Base-by-base conservation (phyloP, 805 yeast species). In the Diddensiella santjacobensis region DNA sequence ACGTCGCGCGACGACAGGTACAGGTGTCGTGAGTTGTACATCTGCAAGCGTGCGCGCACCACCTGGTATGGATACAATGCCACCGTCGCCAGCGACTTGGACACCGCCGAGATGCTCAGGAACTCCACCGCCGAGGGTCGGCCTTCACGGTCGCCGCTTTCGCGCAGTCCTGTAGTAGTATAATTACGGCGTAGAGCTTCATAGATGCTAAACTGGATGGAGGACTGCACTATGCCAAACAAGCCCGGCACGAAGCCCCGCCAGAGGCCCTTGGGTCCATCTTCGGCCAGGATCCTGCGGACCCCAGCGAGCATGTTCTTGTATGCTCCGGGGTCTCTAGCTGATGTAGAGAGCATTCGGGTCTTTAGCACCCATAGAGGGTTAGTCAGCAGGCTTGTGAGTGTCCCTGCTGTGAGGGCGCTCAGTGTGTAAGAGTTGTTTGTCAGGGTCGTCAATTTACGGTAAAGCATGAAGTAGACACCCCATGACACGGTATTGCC, bases 311-410 rank as follows among this genome's bases (percentile, higher is more conserved):
- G 8, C 4, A 82, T 66, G 0, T 87, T 79, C 6, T 65, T 64
- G 59, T 88, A 87, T 0, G 87, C 82, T 13, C 74, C 74, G 0
- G 71, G 70, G 13, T 48, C 54, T 51, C 39, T 49, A 13, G 59
- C 52, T 11, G 64, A 59, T 1, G 78, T 77, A 17, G 89, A 80
- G 58, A 90, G 73, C 55, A 91, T 83, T 52, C 98, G 73, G 0
- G 99, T 93, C 65, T 93, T 93, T 17, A 93, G 64, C 1, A 93
- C 96, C 99, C 99, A 91, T 8, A 91, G 77, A 0, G 99, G 99
- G 61, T 89, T 93, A 0, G 99, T 90, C 13, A 86, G 37, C 0
- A 87, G 47, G 0, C 95, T 77, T 0, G 96, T 87, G 3, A 81
- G 59, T 36, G 81, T 60, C 0, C 99, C 99, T 0, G 97, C 89